Percentiles rank a stretch among this genome's conserved stretches.
Evolutionary conservation across 352 stramenopile genomes (phyloP).

Genomic region (Phytophthora aleatoria): DNA sequence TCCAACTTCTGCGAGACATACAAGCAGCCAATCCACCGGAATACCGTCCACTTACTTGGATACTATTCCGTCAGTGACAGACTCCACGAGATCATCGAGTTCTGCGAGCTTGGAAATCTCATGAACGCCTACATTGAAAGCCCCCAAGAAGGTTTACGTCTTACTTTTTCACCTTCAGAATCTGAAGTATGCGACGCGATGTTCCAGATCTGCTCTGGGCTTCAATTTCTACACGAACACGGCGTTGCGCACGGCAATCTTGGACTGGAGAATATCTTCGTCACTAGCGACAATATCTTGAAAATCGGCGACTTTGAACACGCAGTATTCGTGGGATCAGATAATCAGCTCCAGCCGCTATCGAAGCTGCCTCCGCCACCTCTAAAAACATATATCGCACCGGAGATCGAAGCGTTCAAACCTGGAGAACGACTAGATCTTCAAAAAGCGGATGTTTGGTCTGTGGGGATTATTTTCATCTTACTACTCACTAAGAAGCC

Average conservation of each 20-base stretch:
- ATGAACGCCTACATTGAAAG: slow-evolving; percentile 57
- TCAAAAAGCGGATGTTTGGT: slow-evolving; percentile 63
- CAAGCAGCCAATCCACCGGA: slow-evolving; percentile 46
- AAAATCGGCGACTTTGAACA: slow-evolving; percentile 79
- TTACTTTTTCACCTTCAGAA: slow-evolving; percentile 45
- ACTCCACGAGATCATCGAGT: slow-evolving; percentile 67
- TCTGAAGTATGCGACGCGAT: slow-evolving; percentile 57
- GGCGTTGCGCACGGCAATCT: slow-evolving; percentile 71
- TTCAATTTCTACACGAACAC: slow-evolving; percentile 61
- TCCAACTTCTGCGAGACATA: slow-evolving; percentile 45
- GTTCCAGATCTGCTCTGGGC: slow-evolving; percentile 85
- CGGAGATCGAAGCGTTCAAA: slow-evolving; percentile 47
- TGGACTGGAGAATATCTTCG: slow-evolving; percentile 79
- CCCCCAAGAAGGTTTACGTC: slow-evolving; percentile 45
- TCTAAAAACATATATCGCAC: slow-evolving; percentile 57
- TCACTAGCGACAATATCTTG: slow-evolving; percentile 55
- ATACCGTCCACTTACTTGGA: slow-evolving; percentile 56
- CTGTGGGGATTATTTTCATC: slow-evolving; percentile 63
- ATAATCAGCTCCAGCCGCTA: slow-evolving; percentile 41
- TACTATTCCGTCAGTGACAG: slow-evolving; percentile 56
- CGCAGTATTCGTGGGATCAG: slow-evolving; percentile 57
- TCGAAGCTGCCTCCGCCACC: slow-evolving; percentile 30
- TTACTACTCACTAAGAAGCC: slow-evolving; percentile 62
- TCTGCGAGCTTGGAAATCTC: slow-evolving; percentile 61
- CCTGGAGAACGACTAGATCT: slow-evolving; percentile 42